Percentiles rank a stretch among this genome's conserved stretches.
Conservation (phyloP, 768 basidiomycete species). For the Lyophyllum semitale region DNA sequence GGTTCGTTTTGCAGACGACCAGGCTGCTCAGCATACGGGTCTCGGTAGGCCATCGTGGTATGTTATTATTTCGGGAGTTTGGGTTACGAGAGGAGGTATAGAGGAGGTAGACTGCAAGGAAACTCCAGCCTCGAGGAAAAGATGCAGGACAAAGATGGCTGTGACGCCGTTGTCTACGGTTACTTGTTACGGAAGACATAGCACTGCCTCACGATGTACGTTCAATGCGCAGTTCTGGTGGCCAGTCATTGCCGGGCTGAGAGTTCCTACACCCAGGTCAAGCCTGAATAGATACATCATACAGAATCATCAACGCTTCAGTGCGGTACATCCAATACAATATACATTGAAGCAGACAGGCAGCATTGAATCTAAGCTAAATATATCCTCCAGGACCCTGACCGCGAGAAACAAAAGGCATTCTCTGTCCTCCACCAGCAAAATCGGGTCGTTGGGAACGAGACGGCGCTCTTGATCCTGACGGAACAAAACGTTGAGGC, state of each 20-base stretch:
- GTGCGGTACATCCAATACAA: neutral
- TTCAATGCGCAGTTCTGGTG: neutral
- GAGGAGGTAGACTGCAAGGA: neutral
- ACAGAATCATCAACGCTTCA: neutral
- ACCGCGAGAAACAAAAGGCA: slow-evolving; percentile 47
- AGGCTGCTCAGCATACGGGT: slow-evolving; percentile 47
- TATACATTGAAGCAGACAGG: neutral
- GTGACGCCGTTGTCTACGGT: slow-evolving; percentile 2
- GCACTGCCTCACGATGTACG: slow-evolving; percentile 3
- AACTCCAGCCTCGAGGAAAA: neutral
- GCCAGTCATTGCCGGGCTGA: neutral
- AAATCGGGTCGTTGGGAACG: slow-evolving; percentile 20
- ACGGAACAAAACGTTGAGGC: slow-evolving; percentile 22
- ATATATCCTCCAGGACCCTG: slow-evolving; percentile 14
- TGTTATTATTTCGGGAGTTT: neutral
- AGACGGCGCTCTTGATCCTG: slow-evolving; percentile 26
- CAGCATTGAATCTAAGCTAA: slow-evolving; percentile 4
- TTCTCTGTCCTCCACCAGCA: slow-evolving; percentile 45
- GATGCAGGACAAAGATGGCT: neutral
- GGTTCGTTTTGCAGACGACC: slow-evolving; percentile 24
- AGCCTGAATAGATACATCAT: neutral
- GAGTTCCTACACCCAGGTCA: neutral
- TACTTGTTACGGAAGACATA: slow-evolving; percentile 9
- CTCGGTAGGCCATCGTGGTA: slow-evolving; percentile 51
- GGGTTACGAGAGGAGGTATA: neutral